A percentile compares a stretch with the other conserved stretches of the same genome.
These are phyloP conservation scores for Raffaelea albimanens DNA, from an alignment of 2,329 filamentous ascomycete species.

Conservation along the genomic window DNA sequence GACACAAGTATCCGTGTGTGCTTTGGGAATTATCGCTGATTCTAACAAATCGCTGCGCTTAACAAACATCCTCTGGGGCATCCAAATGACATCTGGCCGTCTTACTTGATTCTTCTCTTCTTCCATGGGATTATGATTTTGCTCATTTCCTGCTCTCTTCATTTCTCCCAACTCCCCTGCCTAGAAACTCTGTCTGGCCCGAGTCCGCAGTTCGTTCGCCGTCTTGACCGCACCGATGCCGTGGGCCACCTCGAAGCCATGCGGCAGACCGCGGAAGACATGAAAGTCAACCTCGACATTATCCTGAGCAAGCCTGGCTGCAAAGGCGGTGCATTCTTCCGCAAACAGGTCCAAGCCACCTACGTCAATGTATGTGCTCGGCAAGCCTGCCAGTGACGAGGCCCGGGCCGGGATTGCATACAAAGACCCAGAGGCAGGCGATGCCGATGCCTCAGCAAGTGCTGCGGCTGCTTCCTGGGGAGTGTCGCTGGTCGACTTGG, in stretches of 20 bases:
- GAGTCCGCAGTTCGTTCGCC: slow-evolving; percentile 14
- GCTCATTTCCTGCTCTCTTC: no score
- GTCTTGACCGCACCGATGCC: slow-evolving; percentile 11
- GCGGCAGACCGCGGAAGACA: slow-evolving; percentile 29
- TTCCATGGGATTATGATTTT: no score
- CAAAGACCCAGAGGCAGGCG: background rate
- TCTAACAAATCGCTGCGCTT: no score
- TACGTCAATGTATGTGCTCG: slow-evolving; percentile 27
- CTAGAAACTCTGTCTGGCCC: slow-evolving; percentile 8
- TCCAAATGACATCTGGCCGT: no score
- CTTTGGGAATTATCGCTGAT: no score
- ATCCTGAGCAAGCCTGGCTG: slow-evolving; percentile 19
- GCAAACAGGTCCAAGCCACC: slow-evolving; percentile 28
- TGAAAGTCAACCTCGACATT: slow-evolving; percentile 29
- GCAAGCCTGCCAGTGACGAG: slow-evolving; percentile 19
- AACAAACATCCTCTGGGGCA: no score
- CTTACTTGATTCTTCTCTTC: no score
- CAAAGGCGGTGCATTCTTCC: slow-evolving; percentile 24
- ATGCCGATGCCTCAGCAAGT: background rate
- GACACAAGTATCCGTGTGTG: no score
- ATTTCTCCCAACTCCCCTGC: no score
- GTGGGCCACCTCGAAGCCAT: slow-evolving; percentile 22
- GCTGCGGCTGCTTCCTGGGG: slow-evolving; percentile 1
- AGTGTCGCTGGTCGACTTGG: slow-evolving; percentile 3
- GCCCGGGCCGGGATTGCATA: slow-evolving; percentile 3